phyloP scores from a whole-genome alignment of 2,329 filamentous ascomycete genomes.

The Bipolaris bicolor region DNA sequence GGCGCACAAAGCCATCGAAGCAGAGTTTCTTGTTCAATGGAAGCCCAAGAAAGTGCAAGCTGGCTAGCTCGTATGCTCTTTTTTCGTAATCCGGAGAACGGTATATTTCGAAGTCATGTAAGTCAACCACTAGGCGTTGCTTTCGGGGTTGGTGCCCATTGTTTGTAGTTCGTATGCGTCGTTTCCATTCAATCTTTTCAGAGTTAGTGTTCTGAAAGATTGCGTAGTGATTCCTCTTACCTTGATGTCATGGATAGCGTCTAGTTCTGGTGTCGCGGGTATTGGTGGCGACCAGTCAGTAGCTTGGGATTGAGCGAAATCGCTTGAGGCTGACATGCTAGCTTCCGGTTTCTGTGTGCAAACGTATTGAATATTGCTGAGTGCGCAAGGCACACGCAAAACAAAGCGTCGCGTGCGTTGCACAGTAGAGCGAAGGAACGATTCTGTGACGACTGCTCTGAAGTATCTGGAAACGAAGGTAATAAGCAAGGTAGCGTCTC shows the following conservation, averaged over 20 bases:
- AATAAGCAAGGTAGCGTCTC: no score
- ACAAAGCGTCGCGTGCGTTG: no score
- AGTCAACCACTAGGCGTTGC: constrained; percentile 21
- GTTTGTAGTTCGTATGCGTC: not conserved
- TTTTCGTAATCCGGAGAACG: not conserved
- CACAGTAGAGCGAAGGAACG: no score
- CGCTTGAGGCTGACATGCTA: not conserved
- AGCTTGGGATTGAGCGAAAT: constrained; percentile 22
- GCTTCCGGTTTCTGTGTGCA: not conserved
- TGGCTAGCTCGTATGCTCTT: constrained; percentile 15
- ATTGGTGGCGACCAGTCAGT: constrained; percentile 18
- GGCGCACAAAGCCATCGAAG: constrained; percentile 52
- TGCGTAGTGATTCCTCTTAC: constrained; percentile 2
- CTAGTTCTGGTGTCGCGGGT: constrained; percentile 11
- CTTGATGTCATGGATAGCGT: constrained; percentile 15
- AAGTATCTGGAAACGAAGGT: no score
- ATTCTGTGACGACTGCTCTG: no score
- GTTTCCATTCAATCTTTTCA: constrained; percentile 16
- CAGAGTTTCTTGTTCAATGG: constrained; percentile 19
- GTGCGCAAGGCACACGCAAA: no score
- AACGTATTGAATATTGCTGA: no score
- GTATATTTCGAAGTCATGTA: constrained; percentile 38
- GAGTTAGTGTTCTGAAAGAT: not conserved
- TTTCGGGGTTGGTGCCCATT: constrained; percentile 3
- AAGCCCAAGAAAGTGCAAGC: constrained; percentile 22